Evolutionary conservation across 148 eudicot species (phyloP), one percentile per base, ranked within the genome.

Genomic region (Rhododendron henanense): DNA sequence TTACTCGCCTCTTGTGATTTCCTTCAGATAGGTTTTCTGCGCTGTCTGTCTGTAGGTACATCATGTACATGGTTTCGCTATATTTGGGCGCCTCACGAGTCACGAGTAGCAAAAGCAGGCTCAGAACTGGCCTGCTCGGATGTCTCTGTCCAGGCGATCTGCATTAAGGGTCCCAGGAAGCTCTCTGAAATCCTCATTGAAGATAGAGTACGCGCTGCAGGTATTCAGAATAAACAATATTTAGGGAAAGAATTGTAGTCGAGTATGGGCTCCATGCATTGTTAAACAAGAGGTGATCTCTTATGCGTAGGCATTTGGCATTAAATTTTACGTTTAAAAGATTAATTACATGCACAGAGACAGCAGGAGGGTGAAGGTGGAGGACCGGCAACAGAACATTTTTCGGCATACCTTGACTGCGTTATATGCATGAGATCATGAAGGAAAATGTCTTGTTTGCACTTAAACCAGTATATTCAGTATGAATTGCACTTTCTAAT

Each of bases 121-220:
- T 93, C 92, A 97, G 76, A 97, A 88, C 91, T 95, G 99, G 89
- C 99, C 98, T 19, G 95, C 85, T 87, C 98, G 92, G 85, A 97
- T 88, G 91, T 97, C 99, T 92, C 98, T 93, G 82, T 97, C 98
- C 39, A 97, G 87, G 67, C 98, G 94, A 31, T 95, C 99, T 76
- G 99, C 99, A 78, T 97, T 95, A 25, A 93, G 91, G 14, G 99
- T 97, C 65, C 99, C 98, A 9, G 99, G 99, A 78, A 97, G 94
- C 92, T 97, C 99, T 90, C 98, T 90, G 79, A 97, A 97, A 86
- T 93, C 96, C 90, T 95, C 98, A 81, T 97, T 97, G 90, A 97
- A 97, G 90, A 97, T 92, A 28, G 99, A 97, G 90, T 97, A 94
- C 65, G 99, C 98, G 86, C 99, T 96, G 95, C 88, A 89, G 48